Conservation (phyloP, 306 rosid species). For the Parietaria judaica region DNA sequence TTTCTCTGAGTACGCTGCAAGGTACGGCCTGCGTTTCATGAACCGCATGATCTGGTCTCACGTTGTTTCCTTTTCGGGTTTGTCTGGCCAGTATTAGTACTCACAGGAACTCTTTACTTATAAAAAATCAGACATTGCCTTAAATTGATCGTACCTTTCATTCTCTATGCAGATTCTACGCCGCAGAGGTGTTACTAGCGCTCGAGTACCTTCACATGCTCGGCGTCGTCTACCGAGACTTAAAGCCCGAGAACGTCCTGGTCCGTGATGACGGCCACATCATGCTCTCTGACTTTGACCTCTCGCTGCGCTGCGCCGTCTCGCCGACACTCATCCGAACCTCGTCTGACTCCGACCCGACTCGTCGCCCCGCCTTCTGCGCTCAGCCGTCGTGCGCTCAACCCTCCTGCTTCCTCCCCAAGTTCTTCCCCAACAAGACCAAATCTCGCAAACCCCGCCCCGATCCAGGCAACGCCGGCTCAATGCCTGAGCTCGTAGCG, state of each 20-base stretch:
- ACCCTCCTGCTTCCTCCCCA: conserved; percentile 89
- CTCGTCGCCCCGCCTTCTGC: conserved; percentile 77
- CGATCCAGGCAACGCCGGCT: conserved; percentile 50
- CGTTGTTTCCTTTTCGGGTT: not conserved
- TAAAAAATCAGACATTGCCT: no score
- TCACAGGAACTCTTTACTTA: no score
- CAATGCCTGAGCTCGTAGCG: conserved; percentile 96
- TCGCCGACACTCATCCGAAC: conserved; percentile 74
- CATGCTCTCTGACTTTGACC: conserved; percentile 98
- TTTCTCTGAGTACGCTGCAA: conserved; percentile 98
- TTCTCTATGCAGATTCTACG: conserved; percentile 66
- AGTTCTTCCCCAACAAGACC: conserved; percentile 75
- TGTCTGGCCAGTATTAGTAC: no score
- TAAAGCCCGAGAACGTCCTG: conserved; percentile 93
- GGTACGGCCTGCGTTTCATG: conserved; percentile 39
- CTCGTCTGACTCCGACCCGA: conserved; percentile 67
- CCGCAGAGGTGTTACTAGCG: conserved; percentile 94
- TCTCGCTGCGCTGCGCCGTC: conserved; percentile 82
- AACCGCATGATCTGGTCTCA: not conserved
- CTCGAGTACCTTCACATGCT: conserved; percentile 99
- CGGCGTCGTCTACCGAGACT: conserved; percentile 96
- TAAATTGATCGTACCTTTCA: no score
- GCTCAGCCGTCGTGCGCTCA: conserved; percentile 94
- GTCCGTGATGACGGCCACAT: conserved; percentile 99
- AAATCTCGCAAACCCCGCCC: conserved; percentile 54